Percentiles rank a stretch among this genome's conserved stretches.
Evolutionary conservation across 768 basidiomycete species (phyloP).

Genomic region (Heimioporus sp.): DNA sequence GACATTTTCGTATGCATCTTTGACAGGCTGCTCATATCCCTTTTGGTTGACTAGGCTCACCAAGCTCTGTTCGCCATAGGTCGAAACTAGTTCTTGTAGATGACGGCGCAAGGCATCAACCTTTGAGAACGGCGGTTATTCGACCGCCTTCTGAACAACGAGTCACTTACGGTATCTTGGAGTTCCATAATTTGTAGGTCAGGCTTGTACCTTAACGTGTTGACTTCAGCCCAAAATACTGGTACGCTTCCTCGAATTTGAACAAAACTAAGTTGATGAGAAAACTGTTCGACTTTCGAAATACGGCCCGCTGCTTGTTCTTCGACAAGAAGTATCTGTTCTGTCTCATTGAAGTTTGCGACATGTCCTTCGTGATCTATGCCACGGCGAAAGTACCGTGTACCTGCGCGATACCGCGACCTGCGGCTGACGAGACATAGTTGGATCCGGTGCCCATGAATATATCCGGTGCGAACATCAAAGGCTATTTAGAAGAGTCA

Average conservation of each 20-base stretch:
- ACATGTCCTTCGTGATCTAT: constrained; percentile 87
- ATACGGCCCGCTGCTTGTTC: constrained; percentile 43
- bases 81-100: constrained; percentile 63
- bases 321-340: constrained; percentile 86
- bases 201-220: constrained; percentile 92
- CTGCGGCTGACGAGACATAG: constrained; percentile 90
- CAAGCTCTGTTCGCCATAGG: constrained; percentile 76
- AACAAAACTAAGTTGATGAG: constrained; percentile 76
- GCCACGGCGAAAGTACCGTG: constrained; percentile 95
- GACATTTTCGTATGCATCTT: constrained; percentile 89
- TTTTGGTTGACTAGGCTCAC: constrained; percentile 94
- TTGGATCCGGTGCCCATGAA: constrained; percentile 78
- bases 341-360: constrained; percentile 98
- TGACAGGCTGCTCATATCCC: constrained; percentile 89
- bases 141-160: background rate
- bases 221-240: constrained; percentile 95
- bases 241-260: constrained; percentile 95
- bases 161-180: constrained; percentile 67
- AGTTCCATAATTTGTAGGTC: constrained; percentile 96
- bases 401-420: constrained; percentile 92
- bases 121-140: constrained; percentile 37
- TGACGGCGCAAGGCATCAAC: constrained; percentile 70
- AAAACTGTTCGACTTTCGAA: constrained; percentile 45
- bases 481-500: constrained; percentile 56
- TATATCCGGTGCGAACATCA: constrained; percentile 70